phyloP scores from a whole-genome alignment of 2,329 filamentous ascomycete genomes.

The Aspergillus sp. region DNA sequence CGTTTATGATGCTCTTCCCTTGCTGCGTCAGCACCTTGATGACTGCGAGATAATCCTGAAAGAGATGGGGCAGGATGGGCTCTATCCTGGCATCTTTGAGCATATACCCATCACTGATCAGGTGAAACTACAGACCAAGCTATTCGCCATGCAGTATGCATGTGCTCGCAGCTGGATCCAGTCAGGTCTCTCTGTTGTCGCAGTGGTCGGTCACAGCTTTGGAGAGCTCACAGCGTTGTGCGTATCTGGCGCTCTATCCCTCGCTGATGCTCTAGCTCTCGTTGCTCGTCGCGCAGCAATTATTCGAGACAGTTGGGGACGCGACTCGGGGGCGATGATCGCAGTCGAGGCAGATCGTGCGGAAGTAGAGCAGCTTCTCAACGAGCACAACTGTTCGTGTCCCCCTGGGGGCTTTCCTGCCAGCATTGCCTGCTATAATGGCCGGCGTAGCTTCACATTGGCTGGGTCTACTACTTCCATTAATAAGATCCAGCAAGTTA shows the following conservation, averaged over 20 bases:
- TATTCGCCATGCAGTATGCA: slow-evolving; percentile 40
- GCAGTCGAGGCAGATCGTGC: slow-evolving; percentile 28
- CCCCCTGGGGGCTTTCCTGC: not conserved
- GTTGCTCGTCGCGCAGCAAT: slow-evolving; percentile 30
- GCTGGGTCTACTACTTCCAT: slow-evolving; percentile 18
- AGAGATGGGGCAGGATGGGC: slow-evolving; percentile 20
- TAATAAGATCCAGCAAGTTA: slow-evolving; percentile 11
- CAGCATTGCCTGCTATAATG: slow-evolving; percentile 27
- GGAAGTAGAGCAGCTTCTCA: slow-evolving; percentile 1
- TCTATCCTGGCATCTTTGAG: slow-evolving; percentile 28
- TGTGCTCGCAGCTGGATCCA: slow-evolving; percentile 38
- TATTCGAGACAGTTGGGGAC: slow-evolving; percentile 30
- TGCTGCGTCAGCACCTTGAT: slow-evolving; percentile 32
- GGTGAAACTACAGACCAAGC: slow-evolving; percentile 31
- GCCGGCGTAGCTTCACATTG: slow-evolving; percentile 18
- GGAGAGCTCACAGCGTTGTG: slow-evolving; percentile 36
- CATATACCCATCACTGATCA: slow-evolving; percentile 5
- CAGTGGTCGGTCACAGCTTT: slow-evolving; percentile 38
- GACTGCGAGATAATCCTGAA: slow-evolving; percentile 29
- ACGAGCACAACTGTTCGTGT: not conserved
- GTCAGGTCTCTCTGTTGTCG: slow-evolving; percentile 30
- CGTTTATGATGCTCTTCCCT: slow-evolving; percentile 23
- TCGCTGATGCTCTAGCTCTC: slow-evolving; percentile 28
- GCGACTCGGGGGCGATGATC: slow-evolving; percentile 33
- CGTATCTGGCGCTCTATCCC: slow-evolving; percentile 27